A percentile compares a stretch with the other conserved stretches of the same genome.
phyloP scores from a whole-genome alignment of 371 early-diverging fungal genomes.

The Saksenaea oblongispora region DNA sequence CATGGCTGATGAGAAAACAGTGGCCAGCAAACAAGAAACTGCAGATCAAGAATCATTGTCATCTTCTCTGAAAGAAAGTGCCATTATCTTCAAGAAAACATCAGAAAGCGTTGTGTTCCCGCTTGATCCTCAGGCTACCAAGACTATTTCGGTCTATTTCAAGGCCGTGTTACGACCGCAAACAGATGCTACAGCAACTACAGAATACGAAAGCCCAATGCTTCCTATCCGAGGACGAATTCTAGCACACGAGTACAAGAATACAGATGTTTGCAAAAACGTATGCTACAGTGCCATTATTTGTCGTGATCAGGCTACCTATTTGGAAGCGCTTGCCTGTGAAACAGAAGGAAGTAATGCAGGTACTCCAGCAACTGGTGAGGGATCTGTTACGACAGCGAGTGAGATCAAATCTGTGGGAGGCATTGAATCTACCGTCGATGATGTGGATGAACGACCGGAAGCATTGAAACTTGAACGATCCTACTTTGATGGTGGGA shows the following conservation, averaged over 20 bases:
- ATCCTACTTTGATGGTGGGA: slow-evolving; percentile 58
- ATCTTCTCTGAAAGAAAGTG: slow-evolving; percentile 23
- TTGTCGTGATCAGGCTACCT: slow-evolving; percentile 44
- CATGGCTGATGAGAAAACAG: slow-evolving; percentile 1
- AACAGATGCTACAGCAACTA: not conserved
- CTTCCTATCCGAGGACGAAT: slow-evolving; percentile 56
- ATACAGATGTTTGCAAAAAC: slow-evolving; percentile 84
- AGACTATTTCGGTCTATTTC: slow-evolving; percentile 66
- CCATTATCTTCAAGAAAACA: slow-evolving; percentile 61
- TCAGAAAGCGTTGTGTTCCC: slow-evolving; percentile 76
- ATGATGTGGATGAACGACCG: slow-evolving; percentile 7
- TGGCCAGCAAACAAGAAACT: slow-evolving; percentile 5
- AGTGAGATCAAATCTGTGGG: not conserved
- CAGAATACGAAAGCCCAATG: slow-evolving; percentile 7
- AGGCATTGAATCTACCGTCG: not conserved
- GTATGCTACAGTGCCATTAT: slow-evolving; percentile 63
- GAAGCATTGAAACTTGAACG: slow-evolving; percentile 49
- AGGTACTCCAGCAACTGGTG: not conserved
- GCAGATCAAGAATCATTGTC: not conserved
- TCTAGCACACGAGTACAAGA: slow-evolving; percentile 87
- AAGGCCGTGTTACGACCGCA: slow-evolving; percentile 46
- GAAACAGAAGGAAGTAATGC: slow-evolving; percentile 22
- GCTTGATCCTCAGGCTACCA: slow-evolving; percentile 71
- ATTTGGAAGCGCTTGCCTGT: slow-evolving; percentile 28
- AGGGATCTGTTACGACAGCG: not conserved